These are phyloP conservation scores for Murraya koenigii DNA, from an alignment of 345 rosid species.

Conservation along the genomic window DNA sequence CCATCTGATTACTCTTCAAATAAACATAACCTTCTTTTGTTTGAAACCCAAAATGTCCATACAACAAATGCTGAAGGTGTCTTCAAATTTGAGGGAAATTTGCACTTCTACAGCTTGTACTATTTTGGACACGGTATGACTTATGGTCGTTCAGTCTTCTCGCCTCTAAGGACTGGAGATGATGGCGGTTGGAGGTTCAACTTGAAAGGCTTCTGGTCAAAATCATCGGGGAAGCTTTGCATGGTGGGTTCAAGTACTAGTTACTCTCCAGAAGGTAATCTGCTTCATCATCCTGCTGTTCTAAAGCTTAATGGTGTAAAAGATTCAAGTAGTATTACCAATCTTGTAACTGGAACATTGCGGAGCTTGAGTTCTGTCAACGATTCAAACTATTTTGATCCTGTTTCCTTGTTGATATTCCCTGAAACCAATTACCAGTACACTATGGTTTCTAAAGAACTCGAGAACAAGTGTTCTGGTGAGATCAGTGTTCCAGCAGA, in stretches of 20 bases:
- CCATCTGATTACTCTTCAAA: neutral
- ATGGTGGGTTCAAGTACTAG: conserved; percentile 33
- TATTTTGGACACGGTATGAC: neutral
- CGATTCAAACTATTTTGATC: conserved; percentile 14
- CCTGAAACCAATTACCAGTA: conserved; percentile 23
- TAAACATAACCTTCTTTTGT: neutral
- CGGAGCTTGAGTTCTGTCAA: conserved; percentile 19
- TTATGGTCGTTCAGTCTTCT: neutral
- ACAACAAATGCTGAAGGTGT: conserved; percentile 11
- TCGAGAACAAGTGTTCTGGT: neutral
- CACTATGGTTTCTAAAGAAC: conserved; percentile 6
- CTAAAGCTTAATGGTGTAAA: conserved; percentile 22
- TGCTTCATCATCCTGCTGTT: conserved; percentile 17
- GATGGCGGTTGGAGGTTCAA: conserved; percentile 16
- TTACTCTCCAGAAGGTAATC: conserved; percentile 10
- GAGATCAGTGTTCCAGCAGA: neutral
- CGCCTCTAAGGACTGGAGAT: neutral
- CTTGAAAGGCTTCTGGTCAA: conserved; percentile 39
- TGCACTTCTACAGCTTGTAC: neutral
- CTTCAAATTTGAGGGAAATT: conserved; percentile 26
- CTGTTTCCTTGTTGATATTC: conserved; percentile 28
- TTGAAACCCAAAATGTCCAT: conserved; percentile 20
- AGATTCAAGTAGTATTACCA: conserved; percentile 14
- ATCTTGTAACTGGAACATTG: conserved; percentile 26
- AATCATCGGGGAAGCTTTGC: conserved; percentile 27